Base-by-base conservation (phyloP, 805 yeast species). In the Wickerhamiella allomyrinae region DNA sequence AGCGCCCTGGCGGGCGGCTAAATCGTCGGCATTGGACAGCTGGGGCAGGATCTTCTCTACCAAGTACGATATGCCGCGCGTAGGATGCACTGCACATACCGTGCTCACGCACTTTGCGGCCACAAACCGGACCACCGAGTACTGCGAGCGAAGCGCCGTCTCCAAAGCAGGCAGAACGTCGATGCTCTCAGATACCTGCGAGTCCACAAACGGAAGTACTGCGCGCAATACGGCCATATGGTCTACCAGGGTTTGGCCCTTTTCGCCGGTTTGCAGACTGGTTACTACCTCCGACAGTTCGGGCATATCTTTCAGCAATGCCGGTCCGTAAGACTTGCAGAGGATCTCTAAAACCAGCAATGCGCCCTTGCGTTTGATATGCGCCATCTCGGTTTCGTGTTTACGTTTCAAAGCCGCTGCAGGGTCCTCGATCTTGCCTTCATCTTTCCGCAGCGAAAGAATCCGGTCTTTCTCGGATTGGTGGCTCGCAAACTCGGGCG, bases 31-130 rank as follows among this genome's bases (percentile, higher is more conserved):
- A 58, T 81, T 84, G 50, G 76, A 76, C 56, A 87, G 63, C 70
- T 84, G 68, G 1, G 96, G 95, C 33, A 93, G 62, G 2, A 89
- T 69, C 7, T 71, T 66, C 50, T 78, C 76, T n/a, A 91, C 87
- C 44, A 89, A 66, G 46, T 74, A 76, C 7, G 93, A 79, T 60
- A 91, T 79, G 0, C 85, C 83, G 23, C 66, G 62, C 0, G 81
- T 68, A 2, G 94, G 85, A 34, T 76, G 63, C 1, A 74, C 73
- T 10, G 75, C 70, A 46, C 94, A 80, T 22, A 87, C 65, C 2
- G 82, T 73, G 0, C 97, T 85, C 51, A 89, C 70, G 47, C 94
- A 82, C 58, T 84, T 84, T 1, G 98, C 85, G 2, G 94, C 77
- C 0, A 95, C 80, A 57, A 83, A 89, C 36, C 99, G 69, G 53